phyloP scores from a whole-genome alignment of 352 stramenopile genomes.

The Pythium aphanidermatum region DNA sequence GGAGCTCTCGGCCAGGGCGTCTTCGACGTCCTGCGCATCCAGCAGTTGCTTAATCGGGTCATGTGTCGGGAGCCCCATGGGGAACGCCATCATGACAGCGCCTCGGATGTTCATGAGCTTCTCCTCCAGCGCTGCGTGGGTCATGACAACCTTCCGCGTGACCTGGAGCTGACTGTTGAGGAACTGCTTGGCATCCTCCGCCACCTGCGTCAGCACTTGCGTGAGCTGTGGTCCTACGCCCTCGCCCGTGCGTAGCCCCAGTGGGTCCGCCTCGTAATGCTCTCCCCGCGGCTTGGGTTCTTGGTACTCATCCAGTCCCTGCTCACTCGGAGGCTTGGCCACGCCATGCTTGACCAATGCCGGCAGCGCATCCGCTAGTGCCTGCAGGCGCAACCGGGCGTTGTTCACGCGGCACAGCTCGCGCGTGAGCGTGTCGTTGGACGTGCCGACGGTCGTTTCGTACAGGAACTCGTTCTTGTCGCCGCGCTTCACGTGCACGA shows the following conservation, averaged over 20 bases:
- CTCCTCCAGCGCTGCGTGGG: constrained; percentile 68
- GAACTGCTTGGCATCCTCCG: constrained; percentile 64
- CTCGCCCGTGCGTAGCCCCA: constrained; percentile 84
- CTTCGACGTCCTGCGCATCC: constrained; percentile 56
- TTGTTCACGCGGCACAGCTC: constrained; percentile 85
- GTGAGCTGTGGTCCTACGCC: constrained; percentile 77
- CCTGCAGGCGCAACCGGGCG: constrained; percentile 54
- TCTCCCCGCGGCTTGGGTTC: constrained; percentile 59
- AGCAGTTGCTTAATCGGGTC: constrained; percentile 86
- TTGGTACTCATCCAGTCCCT: constrained; percentile 87
- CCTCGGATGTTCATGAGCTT: constrained; percentile 92
- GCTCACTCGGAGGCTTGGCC: constrained; percentile 77
- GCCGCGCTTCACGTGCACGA: constrained; percentile 84
- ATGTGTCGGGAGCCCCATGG: constrained; percentile 90
- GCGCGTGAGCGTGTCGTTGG: constrained; percentile 82
- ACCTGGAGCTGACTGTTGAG: constrained; percentile 69
- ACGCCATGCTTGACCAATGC: constrained; percentile 78
- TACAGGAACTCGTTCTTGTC: constrained; percentile 90
- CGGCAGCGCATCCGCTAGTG: constrained; percentile 71
- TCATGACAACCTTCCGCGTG: constrained; percentile 50
- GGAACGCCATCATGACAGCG: constrained; percentile 92
- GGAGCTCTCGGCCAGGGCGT: constrained; percentile 54
- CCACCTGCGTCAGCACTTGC: constrained; percentile 73
- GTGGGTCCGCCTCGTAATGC: constrained; percentile 83
- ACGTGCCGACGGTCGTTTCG: constrained; percentile 65